Percentiles rank a stretch among this genome's conserved stretches.
Conservation (phyloP, 2,329 filamentous ascomycete genomes). For the Exophiala phaeomuriformis region DNA sequence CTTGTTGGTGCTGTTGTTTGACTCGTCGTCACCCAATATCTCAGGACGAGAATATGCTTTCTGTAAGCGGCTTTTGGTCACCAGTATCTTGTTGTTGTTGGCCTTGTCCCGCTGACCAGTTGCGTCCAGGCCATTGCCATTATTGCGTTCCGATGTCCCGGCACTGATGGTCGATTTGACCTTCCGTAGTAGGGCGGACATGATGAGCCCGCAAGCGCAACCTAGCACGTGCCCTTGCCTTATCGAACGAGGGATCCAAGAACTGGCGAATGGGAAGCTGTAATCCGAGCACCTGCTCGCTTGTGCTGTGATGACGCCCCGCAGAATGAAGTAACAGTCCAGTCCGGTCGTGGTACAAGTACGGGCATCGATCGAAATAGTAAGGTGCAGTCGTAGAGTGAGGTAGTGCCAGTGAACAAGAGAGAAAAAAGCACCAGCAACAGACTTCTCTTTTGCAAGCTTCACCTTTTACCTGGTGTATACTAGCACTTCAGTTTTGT, state of each 20-base stretch:
- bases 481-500: no score
- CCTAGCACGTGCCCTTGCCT: constrained; percentile 2
- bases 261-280: constrained; percentile 1
- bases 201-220: not conserved
- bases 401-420: no score
- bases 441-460: no score
- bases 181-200: constrained; percentile 24
- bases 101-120: no score
- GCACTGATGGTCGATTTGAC: constrained; percentile 19
- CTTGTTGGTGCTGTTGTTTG: not conserved
- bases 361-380: not conserved
- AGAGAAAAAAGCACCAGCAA: no score
- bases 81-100: not conserved
- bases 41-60: constrained; percentile 9
- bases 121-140: not conserved
- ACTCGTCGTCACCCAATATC: constrained; percentile 2
- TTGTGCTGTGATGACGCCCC: not conserved
- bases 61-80: constrained; percentile 4
- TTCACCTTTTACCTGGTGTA: no score
- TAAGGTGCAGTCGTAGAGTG: not conserved
- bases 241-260: not conserved
- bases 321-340: not conserved
- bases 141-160: not conserved
- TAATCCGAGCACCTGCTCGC: constrained; percentile 5
- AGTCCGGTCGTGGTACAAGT: not conserved